These are phyloP conservation scores for Ziziphus jujuba DNA, from an alignment of 306 rosid species.

Conservation along the genomic window DNA sequence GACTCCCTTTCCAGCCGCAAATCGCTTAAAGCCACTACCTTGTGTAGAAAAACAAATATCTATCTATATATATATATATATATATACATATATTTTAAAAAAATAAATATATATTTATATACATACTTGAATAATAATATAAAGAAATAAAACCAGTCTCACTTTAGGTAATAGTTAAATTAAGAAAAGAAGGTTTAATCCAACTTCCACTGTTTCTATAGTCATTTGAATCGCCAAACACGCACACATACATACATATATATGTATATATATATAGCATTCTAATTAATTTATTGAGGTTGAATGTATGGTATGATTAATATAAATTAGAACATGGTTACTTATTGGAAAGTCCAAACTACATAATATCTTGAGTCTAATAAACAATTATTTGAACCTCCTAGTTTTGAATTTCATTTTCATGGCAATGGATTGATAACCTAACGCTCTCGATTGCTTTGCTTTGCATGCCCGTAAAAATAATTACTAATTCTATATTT, in stretches of 20 bases:
- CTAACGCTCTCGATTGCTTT: no score
- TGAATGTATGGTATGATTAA: no score
- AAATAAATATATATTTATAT: background rate
- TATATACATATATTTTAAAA: background rate
- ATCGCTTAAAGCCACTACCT: background rate
- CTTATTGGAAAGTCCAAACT: constrained; percentile 6
- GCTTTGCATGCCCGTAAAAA: background rate
- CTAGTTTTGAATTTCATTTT: background rate
- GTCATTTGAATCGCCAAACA: no score
- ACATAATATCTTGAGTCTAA: background rate
- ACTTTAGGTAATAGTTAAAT: no score
- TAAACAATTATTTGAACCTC: background rate
- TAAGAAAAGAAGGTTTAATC: no score
- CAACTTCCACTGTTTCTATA: no score
- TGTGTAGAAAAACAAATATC: background rate
- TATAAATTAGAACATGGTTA: background rate
- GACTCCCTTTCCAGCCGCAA: constrained; percentile 32
- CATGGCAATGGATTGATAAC: background rate
- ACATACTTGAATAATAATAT: no score
- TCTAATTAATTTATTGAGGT: no score
- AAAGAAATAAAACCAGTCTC: no score
- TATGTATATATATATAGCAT: no score
- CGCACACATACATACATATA: no score
- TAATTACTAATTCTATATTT: background rate
- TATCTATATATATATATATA: no score